These are phyloP conservation scores for Graphiopsis chlorocephala DNA, from an alignment of 2,329 filamentous ascomycete species.

Conservation along the genomic window DNA sequence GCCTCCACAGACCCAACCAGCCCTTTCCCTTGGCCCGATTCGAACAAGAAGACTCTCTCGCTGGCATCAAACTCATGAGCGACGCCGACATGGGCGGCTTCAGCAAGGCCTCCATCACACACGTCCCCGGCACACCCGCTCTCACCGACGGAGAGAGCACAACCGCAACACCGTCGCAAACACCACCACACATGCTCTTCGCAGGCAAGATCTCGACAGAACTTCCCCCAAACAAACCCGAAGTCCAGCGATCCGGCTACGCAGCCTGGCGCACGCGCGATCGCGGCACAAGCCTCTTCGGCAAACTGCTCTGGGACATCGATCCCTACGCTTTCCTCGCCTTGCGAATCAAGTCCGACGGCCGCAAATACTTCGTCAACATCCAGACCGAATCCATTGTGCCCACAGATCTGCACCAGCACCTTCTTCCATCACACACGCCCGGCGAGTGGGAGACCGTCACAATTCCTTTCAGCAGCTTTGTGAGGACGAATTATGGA, in stretches of 20 bases:
- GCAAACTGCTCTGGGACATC: slow-evolving; percentile 80
- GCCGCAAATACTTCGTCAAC: slow-evolving; percentile 90
- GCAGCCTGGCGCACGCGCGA: slow-evolving; percentile 87
- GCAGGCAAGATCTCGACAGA: slow-evolving; percentile 84
- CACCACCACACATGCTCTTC: slow-evolving; percentile 71
- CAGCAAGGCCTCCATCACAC: slow-evolving; percentile 71
- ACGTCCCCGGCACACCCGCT: slow-evolving; percentile 31
- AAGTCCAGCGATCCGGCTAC: slow-evolving; percentile 77
- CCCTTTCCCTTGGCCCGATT: slow-evolving; percentile 67
- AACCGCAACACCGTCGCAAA: neutral
- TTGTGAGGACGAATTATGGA: slow-evolving; percentile 92
- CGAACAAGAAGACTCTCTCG: slow-evolving; percentile 44
- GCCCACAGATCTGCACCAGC: slow-evolving; percentile 93
- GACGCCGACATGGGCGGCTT: slow-evolving; percentile 82
- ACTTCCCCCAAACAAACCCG: slow-evolving; percentile 70
- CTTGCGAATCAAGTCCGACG: slow-evolving; percentile 84
- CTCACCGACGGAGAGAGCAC: neutral
- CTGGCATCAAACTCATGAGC: slow-evolving; percentile 70
- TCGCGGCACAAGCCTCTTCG: slow-evolving; percentile 75
- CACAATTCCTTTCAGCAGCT: slow-evolving; percentile 85
- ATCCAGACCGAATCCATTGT: slow-evolving; percentile 92
- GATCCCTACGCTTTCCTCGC: slow-evolving; percentile 87
- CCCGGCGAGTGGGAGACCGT: slow-evolving; percentile 93
- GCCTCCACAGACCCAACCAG: slow-evolving; percentile 61
- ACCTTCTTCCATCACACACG: slow-evolving; percentile 74